phyloP scores from a whole-genome alignment of 768 basidiomycete species.

The Auricularia heimuer region DNA sequence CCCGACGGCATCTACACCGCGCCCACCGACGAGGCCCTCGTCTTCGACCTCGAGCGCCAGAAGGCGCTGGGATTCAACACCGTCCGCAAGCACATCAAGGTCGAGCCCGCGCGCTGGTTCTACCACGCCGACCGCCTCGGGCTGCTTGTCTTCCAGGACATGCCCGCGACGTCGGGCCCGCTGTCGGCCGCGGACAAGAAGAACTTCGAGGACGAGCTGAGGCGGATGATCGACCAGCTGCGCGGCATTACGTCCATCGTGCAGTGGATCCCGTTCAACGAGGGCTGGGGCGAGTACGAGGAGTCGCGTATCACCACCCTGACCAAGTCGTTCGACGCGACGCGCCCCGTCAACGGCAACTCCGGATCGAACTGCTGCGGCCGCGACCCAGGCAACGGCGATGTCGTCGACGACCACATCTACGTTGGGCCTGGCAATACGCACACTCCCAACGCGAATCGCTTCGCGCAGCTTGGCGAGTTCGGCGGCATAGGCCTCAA shows the following conservation, averaged over 20 bases:
- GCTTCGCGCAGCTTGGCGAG: background rate
- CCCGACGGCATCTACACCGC: conserved; percentile 2
- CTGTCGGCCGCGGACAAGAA: background rate
- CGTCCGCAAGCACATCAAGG: conserved; percentile 3
- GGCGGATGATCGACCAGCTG: background rate
- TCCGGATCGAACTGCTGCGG: background rate
- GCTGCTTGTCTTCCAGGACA: background rate
- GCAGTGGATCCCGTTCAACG: conserved; percentile 1
- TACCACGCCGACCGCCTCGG: background rate
- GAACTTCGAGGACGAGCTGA: conserved; percentile 1
- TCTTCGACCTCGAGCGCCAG: background rate
- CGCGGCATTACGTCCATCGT: background rate
- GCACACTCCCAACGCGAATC: background rate
- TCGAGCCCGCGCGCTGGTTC: conserved; percentile 3
- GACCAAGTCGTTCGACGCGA: conserved; percentile 1
- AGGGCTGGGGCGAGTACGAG: conserved; percentile 2
- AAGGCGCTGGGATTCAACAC: background rate
- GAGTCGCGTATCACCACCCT: background rate
- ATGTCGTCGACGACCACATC: conserved; percentile 1
- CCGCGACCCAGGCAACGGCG: background rate
- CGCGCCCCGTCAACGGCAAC: background rate
- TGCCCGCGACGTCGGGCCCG: background rate
- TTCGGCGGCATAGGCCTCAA: background rate
- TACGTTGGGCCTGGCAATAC: background rate
- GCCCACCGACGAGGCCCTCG: background rate